Evolutionary conservation across 2,329 filamentous ascomycete species (phyloP).

Genomic region (Gnomoniopsis sp.): DNA sequence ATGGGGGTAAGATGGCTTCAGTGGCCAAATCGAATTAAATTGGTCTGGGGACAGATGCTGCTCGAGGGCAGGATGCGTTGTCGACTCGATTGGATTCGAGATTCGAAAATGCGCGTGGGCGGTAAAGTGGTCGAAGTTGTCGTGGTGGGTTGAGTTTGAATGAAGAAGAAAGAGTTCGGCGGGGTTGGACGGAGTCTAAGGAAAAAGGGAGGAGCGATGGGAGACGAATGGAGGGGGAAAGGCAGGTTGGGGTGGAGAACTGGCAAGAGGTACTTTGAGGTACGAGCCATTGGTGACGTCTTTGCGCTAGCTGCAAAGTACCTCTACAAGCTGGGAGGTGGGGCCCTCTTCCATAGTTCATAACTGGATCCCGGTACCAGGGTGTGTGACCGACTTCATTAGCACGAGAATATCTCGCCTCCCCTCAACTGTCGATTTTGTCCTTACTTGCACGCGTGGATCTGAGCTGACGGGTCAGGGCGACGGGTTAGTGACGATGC

Average conservation of each 20-base stretch:
- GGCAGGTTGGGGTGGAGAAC: not conserved
- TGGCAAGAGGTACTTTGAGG: conserved; percentile 1
- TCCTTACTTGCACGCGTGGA: too few relatives aligned
- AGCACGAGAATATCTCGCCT: too few relatives aligned
- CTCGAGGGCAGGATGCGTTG: conserved; percentile 21
- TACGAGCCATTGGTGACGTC: not conserved
- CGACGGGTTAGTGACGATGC: too few relatives aligned
- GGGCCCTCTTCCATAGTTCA: not conserved
- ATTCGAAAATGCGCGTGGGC: conserved; percentile 2
- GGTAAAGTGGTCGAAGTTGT: conserved; percentile 3
- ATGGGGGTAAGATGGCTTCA: conserved; percentile 34
- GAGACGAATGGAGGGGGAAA: conserved; percentile 8
- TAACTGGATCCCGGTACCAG: conserved; percentile 7
- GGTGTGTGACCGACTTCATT: not conserved
- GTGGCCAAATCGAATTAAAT: conserved; percentile 25
- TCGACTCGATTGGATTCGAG: not conserved
- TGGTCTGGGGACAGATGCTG: conserved; percentile 24
- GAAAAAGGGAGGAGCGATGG: conserved; percentile 19
- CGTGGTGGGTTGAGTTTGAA: conserved; percentile 21
- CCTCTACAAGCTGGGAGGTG: not conserved
- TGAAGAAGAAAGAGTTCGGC: conserved; percentile 23
- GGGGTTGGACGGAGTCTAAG: conserved; percentile 23
- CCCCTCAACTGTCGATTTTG: too few relatives aligned
- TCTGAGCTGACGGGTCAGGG: too few relatives aligned
- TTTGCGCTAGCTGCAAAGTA: not conserved